Conservation (phyloP, 23 red algal genomes). For the Agarophyton chilense region DNA sequence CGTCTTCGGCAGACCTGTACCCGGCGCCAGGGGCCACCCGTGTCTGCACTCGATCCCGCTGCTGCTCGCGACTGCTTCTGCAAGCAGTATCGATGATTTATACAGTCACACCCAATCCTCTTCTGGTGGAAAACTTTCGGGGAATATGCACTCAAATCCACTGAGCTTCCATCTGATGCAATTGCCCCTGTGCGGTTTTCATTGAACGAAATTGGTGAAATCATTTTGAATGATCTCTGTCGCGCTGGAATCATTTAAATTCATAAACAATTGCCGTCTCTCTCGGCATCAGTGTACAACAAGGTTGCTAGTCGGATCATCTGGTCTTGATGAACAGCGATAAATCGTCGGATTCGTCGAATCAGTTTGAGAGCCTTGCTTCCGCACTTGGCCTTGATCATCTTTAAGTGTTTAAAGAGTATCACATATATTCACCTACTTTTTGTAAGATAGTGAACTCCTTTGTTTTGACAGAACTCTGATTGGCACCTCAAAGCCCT, state of each 20-base stretch:
- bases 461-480: too few species aligned
- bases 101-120: conserved; percentile 38
- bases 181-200: background rate
- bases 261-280: background rate
- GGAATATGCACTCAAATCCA: background rate
- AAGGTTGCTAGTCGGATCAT: background rate
- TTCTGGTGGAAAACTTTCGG: background rate
- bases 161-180: background rate
- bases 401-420: background rate
- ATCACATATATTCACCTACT: background rate
- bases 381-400: conserved; percentile 10
- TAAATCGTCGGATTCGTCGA: too few species aligned
- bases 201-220: background rate
- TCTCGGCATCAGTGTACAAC: background rate
- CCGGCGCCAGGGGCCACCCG: background rate
- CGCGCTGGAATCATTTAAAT: background rate
- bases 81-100: conserved; percentile 78
- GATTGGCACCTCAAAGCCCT: too few species aligned
- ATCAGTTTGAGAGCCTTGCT: too few species aligned
- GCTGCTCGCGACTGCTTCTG: conserved; percentile 12
- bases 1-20: conserved; percentile 34
- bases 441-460: background rate
- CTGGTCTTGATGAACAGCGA: background rate
- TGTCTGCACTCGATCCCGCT: too few species aligned
- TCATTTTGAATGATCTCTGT: too few species aligned